Base-by-base conservation (phyloP, 352 stramenopile genomes). In the Phytophthora pini region DNA sequence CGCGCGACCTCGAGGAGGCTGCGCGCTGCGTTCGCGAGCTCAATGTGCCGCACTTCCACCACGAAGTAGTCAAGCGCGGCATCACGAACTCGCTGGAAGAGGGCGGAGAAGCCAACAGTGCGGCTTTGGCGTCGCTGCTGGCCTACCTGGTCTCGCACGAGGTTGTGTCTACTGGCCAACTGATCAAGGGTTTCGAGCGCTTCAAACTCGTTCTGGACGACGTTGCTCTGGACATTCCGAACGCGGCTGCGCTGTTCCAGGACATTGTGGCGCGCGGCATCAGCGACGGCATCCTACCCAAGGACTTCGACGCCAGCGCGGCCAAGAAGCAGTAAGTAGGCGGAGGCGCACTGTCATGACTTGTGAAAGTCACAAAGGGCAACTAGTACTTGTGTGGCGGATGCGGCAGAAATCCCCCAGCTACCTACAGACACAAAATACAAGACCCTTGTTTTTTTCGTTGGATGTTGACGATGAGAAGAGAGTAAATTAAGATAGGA, bases 1-100 rank as follows among this genome's bases (percentile, higher is more conserved):
- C 91, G 20, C 80, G 92, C 38, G 94, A 99, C 65, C 72, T 98
- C n/a, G 94, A 98, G 38, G 97, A 99, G 74, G 96, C 96, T 13
- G 88, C 89, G n/a, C 84, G 86, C 12, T 96, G 88, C 41, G 88
- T 96, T 46, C 87, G 87, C 26, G 97, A 99, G 79, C 80, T 99
- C 5, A 97, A 98, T 65, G 90, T 97, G 10, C 75, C 84, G 45
- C 90, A 98, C 51, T 99, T 99, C 73, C 95, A 99, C 74, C 97
- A 99, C 72, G 97, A 99, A 70, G 90, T 99, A 7, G 88, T 95
- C 54, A 96, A 96, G 72, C 87, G 87, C 47, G 88, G 70, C 46
- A 82, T 88, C 59, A 86, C 69, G 24, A 88, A 88, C 51, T 71
- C 79, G 56, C 66, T 88, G 15, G 79, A 78, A 41, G 70, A 88